These are phyloP conservation scores for Elsinoe fawcettii DNA, from an alignment of 2,329 filamentous ascomycete species.

Conservation along the genomic window DNA sequence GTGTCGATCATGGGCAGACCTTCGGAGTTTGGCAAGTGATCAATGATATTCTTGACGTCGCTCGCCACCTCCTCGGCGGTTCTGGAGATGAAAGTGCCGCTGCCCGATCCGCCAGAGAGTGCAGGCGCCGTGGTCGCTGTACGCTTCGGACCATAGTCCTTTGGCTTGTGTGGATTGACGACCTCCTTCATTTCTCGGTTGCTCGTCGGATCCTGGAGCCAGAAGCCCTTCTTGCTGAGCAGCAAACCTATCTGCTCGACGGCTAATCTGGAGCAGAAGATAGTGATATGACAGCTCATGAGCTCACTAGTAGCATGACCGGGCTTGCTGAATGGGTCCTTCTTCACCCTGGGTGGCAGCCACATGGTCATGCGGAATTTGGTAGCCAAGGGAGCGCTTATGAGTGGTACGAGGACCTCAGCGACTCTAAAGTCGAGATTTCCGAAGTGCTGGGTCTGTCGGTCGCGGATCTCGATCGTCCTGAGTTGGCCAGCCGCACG, in stretches of 20 bases:
- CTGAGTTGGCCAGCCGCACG: conserved; percentile 40
- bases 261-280: conserved; percentile 68
- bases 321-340: conserved; percentile 50
- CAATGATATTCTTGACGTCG: conserved; percentile 81
- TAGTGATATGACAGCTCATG: conserved; percentile 61
- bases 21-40: conserved; percentile 68
- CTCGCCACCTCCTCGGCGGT: conserved; percentile 80
- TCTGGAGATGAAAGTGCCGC: conserved; percentile 38
- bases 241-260: conserved; percentile 59
- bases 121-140: not conserved
- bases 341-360: conserved; percentile 59
- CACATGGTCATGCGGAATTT: conserved; percentile 65
- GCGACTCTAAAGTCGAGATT: conserved; percentile 63
- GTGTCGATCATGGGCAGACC: conserved; percentile 68
- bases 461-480: conserved; percentile 64
- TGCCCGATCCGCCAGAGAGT: conserved; percentile 2
- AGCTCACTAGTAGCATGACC: conserved; percentile 55
- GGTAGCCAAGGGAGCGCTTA: conserved; percentile 55
- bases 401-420: conserved; percentile 59
- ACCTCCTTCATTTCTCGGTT: conserved; percentile 63
- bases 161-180: conserved; percentile 64
- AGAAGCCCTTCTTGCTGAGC: conserved; percentile 58
- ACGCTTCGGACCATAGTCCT: conserved; percentile 25
- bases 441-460: conserved; percentile 64
- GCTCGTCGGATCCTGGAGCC: conserved; percentile 54